Conservation (phyloP, 768 basidiomycete genomes). For the Phallus indusiatus region DNA sequence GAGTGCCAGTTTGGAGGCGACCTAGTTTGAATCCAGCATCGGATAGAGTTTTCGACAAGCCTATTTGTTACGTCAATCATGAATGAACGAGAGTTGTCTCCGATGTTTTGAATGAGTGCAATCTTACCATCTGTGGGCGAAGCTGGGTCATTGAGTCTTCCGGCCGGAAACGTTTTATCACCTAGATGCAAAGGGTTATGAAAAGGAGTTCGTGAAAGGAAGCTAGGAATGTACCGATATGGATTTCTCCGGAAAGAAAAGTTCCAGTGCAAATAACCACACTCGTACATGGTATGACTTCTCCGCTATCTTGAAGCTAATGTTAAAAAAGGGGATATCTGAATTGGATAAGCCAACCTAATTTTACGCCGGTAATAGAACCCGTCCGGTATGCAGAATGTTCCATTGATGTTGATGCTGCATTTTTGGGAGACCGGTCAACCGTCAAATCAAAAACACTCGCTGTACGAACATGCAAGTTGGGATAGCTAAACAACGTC, state of each 20-base stretch:
- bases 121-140: constrained; percentile 3
- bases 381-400: constrained; percentile 15
- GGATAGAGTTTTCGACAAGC: constrained; percentile 67
- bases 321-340: too few species aligned
- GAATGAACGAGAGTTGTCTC: constrained; percentile 52
- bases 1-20: constrained; percentile 73
- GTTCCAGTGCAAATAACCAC: constrained; percentile 90
- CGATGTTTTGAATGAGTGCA: constrained; percentile 33
- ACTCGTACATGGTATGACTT: constrained; percentile 64
- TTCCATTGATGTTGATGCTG: background rate
- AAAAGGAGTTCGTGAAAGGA: background rate
- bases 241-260: constrained; percentile 85
- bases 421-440: constrained; percentile 25
- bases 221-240: constrained; percentile 49
- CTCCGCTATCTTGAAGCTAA: constrained; percentile 50
- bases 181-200: background rate
- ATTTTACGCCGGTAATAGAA: constrained; percentile 51
- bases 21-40: constrained; percentile 75
- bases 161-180: background rate
- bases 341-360: constrained; percentile 35
- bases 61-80: constrained; percentile 56
- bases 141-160: background rate
- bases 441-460: constrained; percentile 76
- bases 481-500: constrained; percentile 51
- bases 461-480: constrained; percentile 59